Evolutionary conservation across 2,329 filamentous ascomycete genomes (phyloP), one percentile per base, ranked within the genome.

Genomic region (Talaromyces sp.): DNA sequence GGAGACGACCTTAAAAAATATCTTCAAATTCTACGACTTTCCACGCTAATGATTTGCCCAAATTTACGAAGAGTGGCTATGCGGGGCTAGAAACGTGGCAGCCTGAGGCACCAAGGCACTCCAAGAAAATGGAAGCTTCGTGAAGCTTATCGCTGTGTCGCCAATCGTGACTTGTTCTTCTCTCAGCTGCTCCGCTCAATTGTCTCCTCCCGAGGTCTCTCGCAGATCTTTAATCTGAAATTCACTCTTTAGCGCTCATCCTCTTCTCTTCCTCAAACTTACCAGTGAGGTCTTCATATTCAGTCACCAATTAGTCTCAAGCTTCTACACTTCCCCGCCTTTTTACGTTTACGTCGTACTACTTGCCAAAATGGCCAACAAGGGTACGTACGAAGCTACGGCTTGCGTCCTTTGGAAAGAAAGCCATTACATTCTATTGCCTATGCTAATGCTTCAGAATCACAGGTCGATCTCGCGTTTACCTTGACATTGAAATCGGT

Each of bases 401-500:
- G 5, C 11, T 37, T 21, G 1, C 18, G 14, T 35, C 18, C 9
- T 1, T 23, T 5, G 1, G 1, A 35, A 6, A 35, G n/a, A 21
- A 5, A 5, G 5, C 35, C 8, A 25, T 33, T 2, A 35, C 1
- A 11, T 7, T 2, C 18, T 14, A 1, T 8, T 9, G 23, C 28
- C 9, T 40, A 28, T 33, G 18, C 18, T 60, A 11, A 55, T 5
- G 1, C n/a, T 12, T 40, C 37, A 33, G 12, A 33, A 35, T 35
- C 14, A 1, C 6, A 82, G 82, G 82, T 75, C 89, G 90, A 72
- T 86, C 86, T 74, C 88, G 90, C 70, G 93, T 96, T 80, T 99
- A 89, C 82, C 97, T 99, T 77, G 93, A 98, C 81, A 88, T 99
- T 75, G 82, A 87, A 66, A 89, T 98, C 73, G 92, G 90, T 73